phyloP scores from a whole-genome alignment of 306 rosid species.

The Vigna angularis region DNA sequence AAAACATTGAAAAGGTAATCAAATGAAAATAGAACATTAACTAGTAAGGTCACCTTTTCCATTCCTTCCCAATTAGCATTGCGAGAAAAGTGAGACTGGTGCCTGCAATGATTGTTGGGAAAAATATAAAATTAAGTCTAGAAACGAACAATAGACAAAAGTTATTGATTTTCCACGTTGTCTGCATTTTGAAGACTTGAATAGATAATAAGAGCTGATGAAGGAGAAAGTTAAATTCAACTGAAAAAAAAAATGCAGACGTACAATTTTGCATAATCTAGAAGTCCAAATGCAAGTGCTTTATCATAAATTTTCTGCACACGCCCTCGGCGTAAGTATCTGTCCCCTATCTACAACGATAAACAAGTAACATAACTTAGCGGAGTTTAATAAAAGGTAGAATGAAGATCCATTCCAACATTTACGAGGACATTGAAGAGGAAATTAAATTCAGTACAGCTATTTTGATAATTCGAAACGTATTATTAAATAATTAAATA shows the following conservation, averaged over 20 bases:
- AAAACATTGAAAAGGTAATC: slow-evolving; percentile 1
- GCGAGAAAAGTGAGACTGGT: slow-evolving; percentile 77
- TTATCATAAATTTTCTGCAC: slow-evolving; percentile 84
- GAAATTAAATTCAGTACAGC: slow-evolving; percentile 11
- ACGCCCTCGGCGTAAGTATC: slow-evolving; percentile 80
- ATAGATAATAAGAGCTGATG: slow-evolving; percentile 23
- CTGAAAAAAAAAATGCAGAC: slow-evolving; percentile 49
- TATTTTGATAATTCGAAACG: neutral
- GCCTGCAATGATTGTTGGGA: slow-evolving; percentile 63
- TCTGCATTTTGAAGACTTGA: slow-evolving; percentile 14
- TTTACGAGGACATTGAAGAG: slow-evolving; percentile 5
- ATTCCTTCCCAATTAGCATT: slow-evolving; percentile 97
- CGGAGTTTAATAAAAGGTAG: slow-evolving; percentile 34
- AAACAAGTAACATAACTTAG: slow-evolving; percentile 35
- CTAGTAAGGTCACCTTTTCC: slow-evolving; percentile 57
- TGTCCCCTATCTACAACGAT: slow-evolving; percentile 75
- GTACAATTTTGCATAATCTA: slow-evolving; percentile 88
- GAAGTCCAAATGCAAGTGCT: slow-evolving; percentile 83
- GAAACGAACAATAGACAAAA: slow-evolving; percentile 36
- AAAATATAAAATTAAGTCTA: slow-evolving; percentile 40
- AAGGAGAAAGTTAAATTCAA: slow-evolving; percentile 27
- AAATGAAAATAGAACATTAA: slow-evolving; percentile 27
- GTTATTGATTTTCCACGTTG: slow-evolving; percentile 1
- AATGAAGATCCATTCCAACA: slow-evolving; percentile 24
- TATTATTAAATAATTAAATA: neutral